phyloP scores from a whole-genome alignment of 2,329 filamentous ascomycete genomes.

The Furcasterigmium sp. region DNA sequence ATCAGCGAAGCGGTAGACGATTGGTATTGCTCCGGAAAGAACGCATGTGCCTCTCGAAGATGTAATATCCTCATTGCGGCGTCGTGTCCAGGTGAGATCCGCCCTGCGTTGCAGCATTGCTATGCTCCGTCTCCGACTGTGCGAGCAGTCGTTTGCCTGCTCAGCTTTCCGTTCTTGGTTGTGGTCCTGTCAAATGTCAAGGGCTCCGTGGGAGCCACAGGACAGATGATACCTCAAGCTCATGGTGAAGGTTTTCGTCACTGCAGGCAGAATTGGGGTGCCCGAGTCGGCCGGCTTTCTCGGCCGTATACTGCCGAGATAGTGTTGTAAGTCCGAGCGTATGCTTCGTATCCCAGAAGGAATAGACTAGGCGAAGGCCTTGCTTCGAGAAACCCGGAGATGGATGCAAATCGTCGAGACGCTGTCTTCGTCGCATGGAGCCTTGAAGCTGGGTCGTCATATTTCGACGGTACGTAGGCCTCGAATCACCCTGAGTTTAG shows the following conservation, averaged over 20 bases:
- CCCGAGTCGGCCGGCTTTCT: no score
- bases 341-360: no score
- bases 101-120: background rate
- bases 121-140: background rate
- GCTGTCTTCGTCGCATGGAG: no score
- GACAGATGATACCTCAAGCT: conserved; percentile 10
- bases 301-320: no score
- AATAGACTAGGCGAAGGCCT: no score
- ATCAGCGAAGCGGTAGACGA: background rate
- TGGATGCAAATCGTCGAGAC: no score
- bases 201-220: conserved; percentile 8
- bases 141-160: conserved; percentile 13
- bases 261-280: conserved; percentile 12
- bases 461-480: no score
- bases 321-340: no score
- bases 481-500: no score
- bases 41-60: background rate
- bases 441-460: no score
- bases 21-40: background rate
- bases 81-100: conserved; percentile 4
- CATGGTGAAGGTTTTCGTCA: conserved; percentile 16
- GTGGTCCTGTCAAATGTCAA: conserved; percentile 13
- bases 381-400: no score
- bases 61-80: conserved; percentile 16
- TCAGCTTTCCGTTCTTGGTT: conserved; percentile 29